A percentile compares a stretch with the other conserved stretches of the same genome.
phyloP scores from a whole-genome alignment of 129 eudicot genomes.

The Artemisia tridentata region DNA sequence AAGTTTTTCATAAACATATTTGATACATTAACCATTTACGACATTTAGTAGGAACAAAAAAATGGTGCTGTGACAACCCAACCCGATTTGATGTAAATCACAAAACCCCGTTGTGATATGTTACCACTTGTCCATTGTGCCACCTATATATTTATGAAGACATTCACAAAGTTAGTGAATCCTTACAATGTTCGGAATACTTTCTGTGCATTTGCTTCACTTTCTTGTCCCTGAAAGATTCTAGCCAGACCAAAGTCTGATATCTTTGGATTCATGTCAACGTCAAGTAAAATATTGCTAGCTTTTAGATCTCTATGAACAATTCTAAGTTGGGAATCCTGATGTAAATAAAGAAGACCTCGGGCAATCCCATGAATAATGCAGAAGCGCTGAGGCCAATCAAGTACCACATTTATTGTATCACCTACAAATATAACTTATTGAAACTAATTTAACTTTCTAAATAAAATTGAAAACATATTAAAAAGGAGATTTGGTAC shows the following conservation, averaged over 20 bases:
- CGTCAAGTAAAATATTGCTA: constrained; percentile 37
- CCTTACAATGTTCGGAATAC: constrained; percentile 50
- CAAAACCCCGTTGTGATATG: no score
- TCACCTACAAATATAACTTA: constrained; percentile 14
- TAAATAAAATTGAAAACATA: no score
- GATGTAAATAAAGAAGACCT: constrained; percentile 43
- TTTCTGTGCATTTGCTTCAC: constrained; percentile 27
- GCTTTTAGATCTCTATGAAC: constrained; percentile 39
- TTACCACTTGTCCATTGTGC: no score
- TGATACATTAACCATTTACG: not conserved
- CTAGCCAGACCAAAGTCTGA: constrained; percentile 52
- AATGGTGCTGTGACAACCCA: no score
- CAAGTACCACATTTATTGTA: not conserved
- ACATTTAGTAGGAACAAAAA: not conserved
- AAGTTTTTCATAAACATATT: not conserved
- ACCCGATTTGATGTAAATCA: no score
- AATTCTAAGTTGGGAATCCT: constrained; percentile 35
- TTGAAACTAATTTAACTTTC: not conserved
- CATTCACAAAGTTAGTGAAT: not conserved
- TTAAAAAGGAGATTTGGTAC: no score
- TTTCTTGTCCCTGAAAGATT: constrained; percentile 30
- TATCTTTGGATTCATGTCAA: constrained; percentile 38
- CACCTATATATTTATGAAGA: not conserved
- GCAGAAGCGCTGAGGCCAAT: constrained; percentile 20
- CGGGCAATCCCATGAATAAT: constrained; percentile 43